phyloP scores from a whole-genome alignment of 495 filamentous ascomycete genomes.

The Penicillium canescens region DNA sequence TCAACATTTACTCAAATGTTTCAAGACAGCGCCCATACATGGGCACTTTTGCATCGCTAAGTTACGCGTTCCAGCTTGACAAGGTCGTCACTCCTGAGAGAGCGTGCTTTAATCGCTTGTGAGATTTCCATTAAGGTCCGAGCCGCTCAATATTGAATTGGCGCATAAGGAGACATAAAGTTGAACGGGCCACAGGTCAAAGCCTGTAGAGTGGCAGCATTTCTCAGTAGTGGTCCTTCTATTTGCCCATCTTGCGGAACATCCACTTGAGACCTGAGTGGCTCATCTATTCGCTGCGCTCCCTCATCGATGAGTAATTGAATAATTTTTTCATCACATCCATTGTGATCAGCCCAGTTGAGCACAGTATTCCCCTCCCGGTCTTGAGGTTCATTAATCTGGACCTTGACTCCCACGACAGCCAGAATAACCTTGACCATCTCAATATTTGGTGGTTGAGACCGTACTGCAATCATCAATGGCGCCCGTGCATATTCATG shows the following conservation, averaged over 20 bases:
- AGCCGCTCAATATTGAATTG: no score
- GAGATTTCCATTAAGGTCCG: no score
- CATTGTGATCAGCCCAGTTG: not conserved
- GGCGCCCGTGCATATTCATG: not conserved
- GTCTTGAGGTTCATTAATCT: not conserved
- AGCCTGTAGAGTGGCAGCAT: no score
- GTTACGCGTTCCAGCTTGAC: no score
- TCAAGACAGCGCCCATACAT: no score
- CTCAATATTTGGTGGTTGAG: not conserved
- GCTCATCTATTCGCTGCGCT: not conserved
- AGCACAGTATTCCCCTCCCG: not conserved
- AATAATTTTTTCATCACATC: not conserved
- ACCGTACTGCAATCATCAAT: conserved; percentile 1
- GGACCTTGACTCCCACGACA: not conserved
- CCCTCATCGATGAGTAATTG: not conserved
- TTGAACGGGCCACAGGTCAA: no score
- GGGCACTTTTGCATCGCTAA: no score
- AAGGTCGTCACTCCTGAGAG: no score
- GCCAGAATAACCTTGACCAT: conserved; percentile 1
- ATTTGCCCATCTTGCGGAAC: not conserved
- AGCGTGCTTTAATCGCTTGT: no score
- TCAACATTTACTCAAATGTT: no score
- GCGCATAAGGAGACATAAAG: no score
- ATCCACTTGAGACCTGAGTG: not conserved
- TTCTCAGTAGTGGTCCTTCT: not conserved